Conservation (phyloP, 2,329 filamentous ascomycete genomes). For the Fusarium sp. region DNA sequence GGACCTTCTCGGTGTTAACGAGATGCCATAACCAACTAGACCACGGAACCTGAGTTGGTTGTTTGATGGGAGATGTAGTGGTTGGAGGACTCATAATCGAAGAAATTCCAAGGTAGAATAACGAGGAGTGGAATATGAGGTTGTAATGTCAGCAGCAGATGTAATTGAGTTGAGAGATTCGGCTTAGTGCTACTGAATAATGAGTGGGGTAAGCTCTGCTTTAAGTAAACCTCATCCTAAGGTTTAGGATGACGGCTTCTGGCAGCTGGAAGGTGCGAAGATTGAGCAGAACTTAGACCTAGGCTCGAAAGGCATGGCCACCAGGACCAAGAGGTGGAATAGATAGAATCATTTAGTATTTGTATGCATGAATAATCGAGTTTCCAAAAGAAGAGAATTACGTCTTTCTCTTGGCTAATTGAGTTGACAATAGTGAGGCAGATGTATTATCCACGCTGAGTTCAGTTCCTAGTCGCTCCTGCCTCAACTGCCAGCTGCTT, state of each 20-base stretch:
- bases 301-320: background rate
- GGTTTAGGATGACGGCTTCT: background rate
- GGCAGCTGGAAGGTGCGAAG: background rate
- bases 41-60: slow-evolving; percentile 36
- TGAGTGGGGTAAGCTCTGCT: background rate
- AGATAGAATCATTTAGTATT: background rate
- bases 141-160: background rate
- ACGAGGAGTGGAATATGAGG: background rate
- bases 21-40: slow-evolving; percentile 43
- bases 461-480: slow-evolving; percentile 9
- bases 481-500: slow-evolving; percentile 31
- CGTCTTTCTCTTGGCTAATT: background rate
- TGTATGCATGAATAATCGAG: background rate
- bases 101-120: background rate
- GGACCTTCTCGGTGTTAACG: slow-evolving; percentile 42
- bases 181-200: background rate
- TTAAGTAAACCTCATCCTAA: background rate
- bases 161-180: background rate
- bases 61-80: background rate
- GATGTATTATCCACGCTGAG: background rate
- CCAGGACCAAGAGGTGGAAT: background rate
- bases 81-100: too few species aligned
- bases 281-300: background rate
- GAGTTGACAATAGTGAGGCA: background rate
- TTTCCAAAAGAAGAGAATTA: background rate